phyloP scores from a whole-genome alignment of 2,329 filamentous ascomycete genomes.

The Xylariaceae sp. region DNA sequence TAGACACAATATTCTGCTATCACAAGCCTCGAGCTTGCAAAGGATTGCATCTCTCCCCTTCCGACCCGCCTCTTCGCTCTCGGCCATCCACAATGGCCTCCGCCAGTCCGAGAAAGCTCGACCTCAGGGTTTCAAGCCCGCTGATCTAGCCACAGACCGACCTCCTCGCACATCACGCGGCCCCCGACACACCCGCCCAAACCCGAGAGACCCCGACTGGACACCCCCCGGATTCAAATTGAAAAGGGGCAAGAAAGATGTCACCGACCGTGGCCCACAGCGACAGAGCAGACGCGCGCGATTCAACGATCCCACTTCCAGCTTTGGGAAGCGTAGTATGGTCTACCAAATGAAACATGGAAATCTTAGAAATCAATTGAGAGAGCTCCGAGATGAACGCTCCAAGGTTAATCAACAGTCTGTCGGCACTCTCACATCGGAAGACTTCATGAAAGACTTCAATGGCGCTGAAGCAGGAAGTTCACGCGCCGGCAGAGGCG shows the following conservation, averaged over 20 bases:
- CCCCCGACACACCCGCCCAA: constrained; percentile 11
- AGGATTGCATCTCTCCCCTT: constrained; percentile 15
- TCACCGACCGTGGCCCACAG: constrained; percentile 40
- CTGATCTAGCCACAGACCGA: constrained; percentile 20
- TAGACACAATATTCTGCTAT: constrained; percentile 23
- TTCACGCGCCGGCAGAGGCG: no score
- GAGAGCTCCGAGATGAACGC: constrained; percentile 19
- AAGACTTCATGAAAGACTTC: constrained; percentile 14
- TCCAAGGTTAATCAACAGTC: not conserved
- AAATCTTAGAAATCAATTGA: constrained; percentile 33
- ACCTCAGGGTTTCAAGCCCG: constrained; percentile 28
- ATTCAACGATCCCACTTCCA: constrained; percentile 47
- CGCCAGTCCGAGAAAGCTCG: constrained; percentile 39
- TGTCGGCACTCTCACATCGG: not conserved
- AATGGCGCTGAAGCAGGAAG: not conserved
- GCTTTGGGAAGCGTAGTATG: constrained; percentile 53
- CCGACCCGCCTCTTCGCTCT: constrained; percentile 53
- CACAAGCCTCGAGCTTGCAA: constrained; percentile 8
- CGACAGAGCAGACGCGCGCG: constrained; percentile 46
- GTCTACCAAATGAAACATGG: constrained; percentile 53
- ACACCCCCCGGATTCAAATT: constrained; percentile 33
- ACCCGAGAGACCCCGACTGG: constrained; percentile 12
- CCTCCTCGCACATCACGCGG: constrained; percentile 23
- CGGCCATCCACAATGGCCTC: constrained; percentile 66
- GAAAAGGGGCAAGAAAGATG: constrained; percentile 49